Conservation (phyloP, 2,329 filamentous ascomycete genomes). For the Phialophora verrucosa region DNA sequence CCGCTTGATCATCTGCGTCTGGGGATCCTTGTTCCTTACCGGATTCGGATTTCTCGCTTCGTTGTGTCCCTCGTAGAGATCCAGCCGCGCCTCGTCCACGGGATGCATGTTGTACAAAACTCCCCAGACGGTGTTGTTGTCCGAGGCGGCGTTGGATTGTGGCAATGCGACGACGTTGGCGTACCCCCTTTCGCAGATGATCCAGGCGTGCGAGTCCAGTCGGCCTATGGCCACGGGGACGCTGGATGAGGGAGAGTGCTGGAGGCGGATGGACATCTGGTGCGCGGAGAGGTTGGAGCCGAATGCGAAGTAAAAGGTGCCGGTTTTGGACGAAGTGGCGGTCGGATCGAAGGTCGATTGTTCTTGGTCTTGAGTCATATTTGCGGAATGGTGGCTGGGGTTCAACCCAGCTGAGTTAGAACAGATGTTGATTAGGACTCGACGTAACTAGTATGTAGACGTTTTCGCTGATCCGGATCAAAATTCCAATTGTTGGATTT, state of each 20-base stretch:
- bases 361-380: conserved; percentile 18
- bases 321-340: conserved; percentile 30
- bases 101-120: conserved; percentile 50
- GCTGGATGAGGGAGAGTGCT: conserved; percentile 44
- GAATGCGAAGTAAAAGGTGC: conserved; percentile 52
- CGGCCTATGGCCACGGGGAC: conserved; percentile 48
- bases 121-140: conserved; percentile 44
- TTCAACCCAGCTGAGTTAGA: not conserved
- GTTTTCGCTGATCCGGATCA: not conserved
- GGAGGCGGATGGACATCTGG: conserved; percentile 50
- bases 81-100: conserved; percentile 46
- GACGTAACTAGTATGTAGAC: not conserved
- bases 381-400: not conserved
- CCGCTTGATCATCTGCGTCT: conserved; percentile 29
- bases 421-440: not conserved
- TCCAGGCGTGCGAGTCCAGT: conserved; percentile 49
- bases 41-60: conserved; percentile 31
- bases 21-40: conserved; percentile 30
- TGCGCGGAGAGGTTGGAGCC: conserved; percentile 52
- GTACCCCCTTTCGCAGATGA: conserved; percentile 51
- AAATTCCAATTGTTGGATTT: not conserved
- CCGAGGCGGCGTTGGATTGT: conserved; percentile 23
- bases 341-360: conserved; percentile 12
- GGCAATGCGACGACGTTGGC: conserved; percentile 47
- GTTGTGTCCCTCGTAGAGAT: conserved; percentile 48